Evolutionary conservation across 352 stramenopile species (phyloP).

Genomic region (Aphanomyces stellatus): DNA sequence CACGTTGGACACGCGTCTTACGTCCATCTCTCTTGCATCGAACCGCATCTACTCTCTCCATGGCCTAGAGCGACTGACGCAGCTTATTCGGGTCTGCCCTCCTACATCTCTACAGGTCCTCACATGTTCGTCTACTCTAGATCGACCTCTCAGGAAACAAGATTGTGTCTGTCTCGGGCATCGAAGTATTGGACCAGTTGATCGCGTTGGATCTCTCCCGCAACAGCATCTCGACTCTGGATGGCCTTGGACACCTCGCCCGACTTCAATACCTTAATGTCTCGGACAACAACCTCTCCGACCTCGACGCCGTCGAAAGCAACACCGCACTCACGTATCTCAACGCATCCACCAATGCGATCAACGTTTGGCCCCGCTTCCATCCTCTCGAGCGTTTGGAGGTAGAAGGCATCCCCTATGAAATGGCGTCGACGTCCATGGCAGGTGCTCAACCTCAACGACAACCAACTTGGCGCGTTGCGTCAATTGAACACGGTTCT

Average conservation of each 20-base stretch:
- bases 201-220: slow-evolving; percentile 40
- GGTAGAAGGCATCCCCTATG: slow-evolving; percentile 25
- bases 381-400: slow-evolving; percentile 31
- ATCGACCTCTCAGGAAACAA: slow-evolving; percentile 56
- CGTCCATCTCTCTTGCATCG: background rate
- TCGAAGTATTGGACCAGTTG: slow-evolving; percentile 35
- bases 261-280: slow-evolving; percentile 42
- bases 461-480: slow-evolving; percentile 42
- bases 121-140: slow-evolving; percentile 21
- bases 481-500: slow-evolving; percentile 27
- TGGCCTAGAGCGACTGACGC: background rate
- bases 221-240: slow-evolving; percentile 41
- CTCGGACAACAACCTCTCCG: slow-evolving; percentile 43
- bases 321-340: slow-evolving; percentile 33
- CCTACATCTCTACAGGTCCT: too few species aligned
- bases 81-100: too few species aligned
- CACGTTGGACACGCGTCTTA: background rate
- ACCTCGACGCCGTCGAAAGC: slow-evolving; percentile 32
- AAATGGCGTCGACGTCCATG: background rate
- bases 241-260: slow-evolving; percentile 31
- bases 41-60: slow-evolving; percentile 9
- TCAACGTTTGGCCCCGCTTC: slow-evolving; percentile 46
- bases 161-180: slow-evolving; percentile 38
- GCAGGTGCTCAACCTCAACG: slow-evolving; percentile 50
- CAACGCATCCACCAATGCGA: slow-evolving; percentile 50